Percentiles rank a stretch among this genome's conserved stretches.
These are phyloP conservation scores for Urtica urens DNA, from an alignment of 306 rosid genomes.

Conservation along the genomic window DNA sequence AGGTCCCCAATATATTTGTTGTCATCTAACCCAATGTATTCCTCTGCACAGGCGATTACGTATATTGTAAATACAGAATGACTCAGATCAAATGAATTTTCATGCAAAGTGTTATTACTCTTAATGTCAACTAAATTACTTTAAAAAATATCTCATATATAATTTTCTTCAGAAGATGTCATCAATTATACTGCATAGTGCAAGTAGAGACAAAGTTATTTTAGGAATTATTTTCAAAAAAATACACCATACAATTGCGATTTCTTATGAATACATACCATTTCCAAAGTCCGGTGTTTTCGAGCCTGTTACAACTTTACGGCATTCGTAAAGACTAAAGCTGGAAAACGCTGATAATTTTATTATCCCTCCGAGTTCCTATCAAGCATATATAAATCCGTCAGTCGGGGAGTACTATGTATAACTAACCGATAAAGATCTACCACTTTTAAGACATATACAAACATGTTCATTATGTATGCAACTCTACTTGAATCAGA, in stretches of 20 bases:
- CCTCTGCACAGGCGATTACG: conserved; percentile 60
- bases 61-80: too few species aligned
- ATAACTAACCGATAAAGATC: background rate
- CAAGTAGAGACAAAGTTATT: too few species aligned
- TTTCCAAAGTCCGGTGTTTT: conserved; percentile 73
- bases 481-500: too few species aligned
- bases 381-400: conserved; percentile 20
- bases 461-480: too few species aligned
- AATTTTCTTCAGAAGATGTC: too few species aligned
- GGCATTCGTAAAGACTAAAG: conserved; percentile 83
- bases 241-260: background rate
- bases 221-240: background rate
- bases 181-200: too few species aligned
- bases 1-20: conserved; percentile 87
- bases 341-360: conserved; percentile 66
- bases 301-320: conserved; percentile 57
- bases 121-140: too few species aligned
- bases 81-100: too few species aligned
- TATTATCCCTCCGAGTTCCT: conserved; percentile 90
- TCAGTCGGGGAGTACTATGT: conserved; percentile 10
- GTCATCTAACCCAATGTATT: conserved; percentile 78
- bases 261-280: conserved; percentile 35
- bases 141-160: too few species aligned
- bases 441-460: too few species aligned
- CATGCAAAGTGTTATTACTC: too few species aligned